phyloP scores from a whole-genome alignment of 2,329 filamentous ascomycete genomes.

The Incumbomyces delicatus region DNA sequence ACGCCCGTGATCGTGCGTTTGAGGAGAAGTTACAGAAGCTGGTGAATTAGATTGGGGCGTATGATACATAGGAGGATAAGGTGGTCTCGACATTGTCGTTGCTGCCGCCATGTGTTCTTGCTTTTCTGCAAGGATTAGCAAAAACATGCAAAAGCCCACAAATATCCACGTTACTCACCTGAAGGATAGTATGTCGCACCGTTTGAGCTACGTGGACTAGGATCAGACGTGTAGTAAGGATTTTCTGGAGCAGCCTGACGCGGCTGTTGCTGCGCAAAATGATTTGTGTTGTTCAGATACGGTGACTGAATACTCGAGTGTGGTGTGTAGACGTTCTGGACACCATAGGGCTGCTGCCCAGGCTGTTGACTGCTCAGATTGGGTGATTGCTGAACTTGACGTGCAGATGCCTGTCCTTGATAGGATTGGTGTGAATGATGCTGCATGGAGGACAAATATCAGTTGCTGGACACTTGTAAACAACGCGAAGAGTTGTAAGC shows the following conservation, averaged over 20 bases:
- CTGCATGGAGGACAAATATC: conserved; percentile 17
- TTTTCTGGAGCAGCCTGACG: conserved; percentile 45
- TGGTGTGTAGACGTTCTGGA: conserved; percentile 15
- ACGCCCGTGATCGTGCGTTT: conserved; percentile 73
- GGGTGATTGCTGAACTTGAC: conserved; percentile 23
- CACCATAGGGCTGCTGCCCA: conserved; percentile 16
- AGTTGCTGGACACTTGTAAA: conserved; percentile 6
- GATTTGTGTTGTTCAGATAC: conserved; percentile 48
- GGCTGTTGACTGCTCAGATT: conserved; percentile 14
- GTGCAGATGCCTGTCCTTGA: conserved; percentile 16
- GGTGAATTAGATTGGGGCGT: conserved; percentile 93
- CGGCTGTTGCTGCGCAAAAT: conserved; percentile 21
- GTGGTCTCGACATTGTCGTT: conserved; percentile 54
- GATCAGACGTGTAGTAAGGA: conserved; percentile 69
- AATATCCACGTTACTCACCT: conserved; percentile 47
- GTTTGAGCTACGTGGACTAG: conserved; percentile 73
- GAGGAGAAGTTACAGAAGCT: conserved; percentile 81
- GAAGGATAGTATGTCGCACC: conserved; percentile 77
- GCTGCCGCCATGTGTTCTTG: conserved; percentile 57
- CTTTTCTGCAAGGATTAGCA: conserved; percentile 56
- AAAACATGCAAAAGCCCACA: conserved; percentile 41
- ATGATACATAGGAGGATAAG: conserved; percentile 87
- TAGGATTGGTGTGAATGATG: conserved; percentile 19
- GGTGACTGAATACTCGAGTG: conserved; percentile 37
- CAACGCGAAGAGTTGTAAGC: conserved; percentile 4